A percentile compares a stretch with the other conserved stretches of the same genome.
phyloP scores from a whole-genome alignment of 1,284 basidiomycete genomes.

The Rhodotorula sp. region DNA sequence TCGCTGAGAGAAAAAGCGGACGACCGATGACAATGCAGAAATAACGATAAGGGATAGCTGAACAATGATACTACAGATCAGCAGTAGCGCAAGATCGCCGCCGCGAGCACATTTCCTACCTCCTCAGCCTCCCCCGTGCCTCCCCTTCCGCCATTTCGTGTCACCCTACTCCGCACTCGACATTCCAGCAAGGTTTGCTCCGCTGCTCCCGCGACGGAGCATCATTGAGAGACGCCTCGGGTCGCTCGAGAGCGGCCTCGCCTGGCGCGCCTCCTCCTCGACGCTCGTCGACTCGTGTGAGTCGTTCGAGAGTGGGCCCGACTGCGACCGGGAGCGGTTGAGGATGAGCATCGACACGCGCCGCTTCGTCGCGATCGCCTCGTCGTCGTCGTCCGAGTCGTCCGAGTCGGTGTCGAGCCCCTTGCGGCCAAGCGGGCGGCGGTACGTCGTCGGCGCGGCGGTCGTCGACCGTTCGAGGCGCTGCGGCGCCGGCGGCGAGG shows the following conservation, averaged over 20 bases:
- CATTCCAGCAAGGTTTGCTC: neutral
- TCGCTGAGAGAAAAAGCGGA: too few relatives aligned
- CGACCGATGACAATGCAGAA: neutral
- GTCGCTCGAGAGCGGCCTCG: constrained; percentile 23
- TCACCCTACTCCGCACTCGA: neutral
- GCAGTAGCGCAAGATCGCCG: neutral
- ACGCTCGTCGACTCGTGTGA: neutral
- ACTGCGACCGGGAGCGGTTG: constrained; percentile 18
- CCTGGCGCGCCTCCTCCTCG: neutral
- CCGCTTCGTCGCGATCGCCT: constrained; percentile 13
- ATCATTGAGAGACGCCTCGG: constrained; percentile 19
- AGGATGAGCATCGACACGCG: constrained; percentile 24
- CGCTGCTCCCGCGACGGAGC: constrained; percentile 24
- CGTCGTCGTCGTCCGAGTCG: constrained; percentile 9
- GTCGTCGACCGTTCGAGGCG: constrained; percentile 12
- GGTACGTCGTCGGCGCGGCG: neutral
- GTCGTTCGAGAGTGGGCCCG: constrained; percentile 1
- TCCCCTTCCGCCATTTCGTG: too few relatives aligned
- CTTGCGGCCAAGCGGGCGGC: constrained; percentile 11
- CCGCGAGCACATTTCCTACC: too few relatives aligned
- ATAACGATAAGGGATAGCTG: neutral
- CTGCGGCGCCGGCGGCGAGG: constrained; percentile 3
- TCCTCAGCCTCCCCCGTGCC: too few relatives aligned
- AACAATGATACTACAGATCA: neutral
- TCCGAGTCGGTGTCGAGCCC: constrained; percentile 15